Evolutionary conservation across 805 yeast genomes (phyloP), one percentile per base, ranked within the genome.

Genomic region (Kazachstania bromeliacearum): DNA sequence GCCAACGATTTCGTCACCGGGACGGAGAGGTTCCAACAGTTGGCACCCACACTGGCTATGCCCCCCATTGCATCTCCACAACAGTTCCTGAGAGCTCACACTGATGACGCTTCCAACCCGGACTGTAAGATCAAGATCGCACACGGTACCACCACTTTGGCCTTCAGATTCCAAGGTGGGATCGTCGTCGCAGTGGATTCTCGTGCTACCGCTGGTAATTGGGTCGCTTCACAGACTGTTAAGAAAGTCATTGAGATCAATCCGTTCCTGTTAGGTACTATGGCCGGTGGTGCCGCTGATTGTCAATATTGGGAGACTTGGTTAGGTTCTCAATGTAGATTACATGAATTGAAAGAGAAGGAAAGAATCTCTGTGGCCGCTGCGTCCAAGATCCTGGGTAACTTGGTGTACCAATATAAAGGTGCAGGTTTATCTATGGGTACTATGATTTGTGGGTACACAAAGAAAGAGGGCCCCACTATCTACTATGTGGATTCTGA

Each of bases 241-340:
- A 89, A 89, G 64, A 92, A 92, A 63, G 98, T 92, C 38, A 87
- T 92, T 53, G 89, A 89, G 62, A 92, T 92, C 64, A 92, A 92
- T 62, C 96, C 96, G 36, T 82, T 84, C 60, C 65, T 92, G 45
- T 71, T 92, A 51, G 98, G 98, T 46, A 92, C 98, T 15, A 79
- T 92, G 96, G 98, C 98, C 23, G 98, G 98, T 65, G 97, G 97
- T 68, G 98, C 98, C 34, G 97, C 97, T 22, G 98, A 92, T 65
- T 92, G 98, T 70, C 98, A 92, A 62, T 92, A 71, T 64, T 92
- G 98, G 98, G 97, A 92, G 66, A 85, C 96, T 25, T 92, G 97
- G 97, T 72, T 92, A 42, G 98, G 98, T 44, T 69, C 95, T 13
- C 96, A 92, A 64, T 89, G 97, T 67, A 71, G 98, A 54, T 65